A percentile compares a stretch with the other conserved stretches of the same genome.
Conservation (phyloP, 768 basidiomycete genomes). For the Baorangia bicolor region DNA sequence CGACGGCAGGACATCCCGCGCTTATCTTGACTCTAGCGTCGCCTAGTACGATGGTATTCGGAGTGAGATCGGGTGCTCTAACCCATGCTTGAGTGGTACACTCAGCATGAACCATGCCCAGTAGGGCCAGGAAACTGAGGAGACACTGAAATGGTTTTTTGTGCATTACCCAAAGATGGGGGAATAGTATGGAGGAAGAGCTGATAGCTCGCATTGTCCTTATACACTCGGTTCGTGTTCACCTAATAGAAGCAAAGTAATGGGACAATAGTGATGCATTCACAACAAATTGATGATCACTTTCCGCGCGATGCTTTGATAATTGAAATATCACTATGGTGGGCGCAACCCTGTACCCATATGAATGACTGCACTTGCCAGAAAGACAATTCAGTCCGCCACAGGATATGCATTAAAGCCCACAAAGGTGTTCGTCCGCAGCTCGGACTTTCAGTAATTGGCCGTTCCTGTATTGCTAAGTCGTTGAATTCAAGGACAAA, state of each 20-base stretch:
- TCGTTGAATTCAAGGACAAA: too few species aligned
- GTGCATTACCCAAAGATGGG: not conserved
- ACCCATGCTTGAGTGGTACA: slow-evolving; percentile 17
- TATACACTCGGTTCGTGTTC: not conserved
- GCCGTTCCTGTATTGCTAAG: too few species aligned
- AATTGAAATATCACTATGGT: too few species aligned
- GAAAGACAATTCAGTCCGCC: too few species aligned
- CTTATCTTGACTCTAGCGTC: slow-evolving; percentile 18
- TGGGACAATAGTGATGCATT: not conserved
- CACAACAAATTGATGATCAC: not conserved
- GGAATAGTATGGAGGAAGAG: not conserved
- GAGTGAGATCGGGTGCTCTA: slow-evolving; percentile 20
- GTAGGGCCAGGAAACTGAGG: not conserved
- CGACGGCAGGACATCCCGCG: slow-evolving; percentile 9
- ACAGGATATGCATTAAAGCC: too few species aligned
- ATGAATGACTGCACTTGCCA: too few species aligned
- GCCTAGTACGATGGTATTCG: slow-evolving; percentile 8
- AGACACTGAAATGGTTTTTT: not conserved
- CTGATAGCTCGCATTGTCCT: not conserved
- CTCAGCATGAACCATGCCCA: not conserved
- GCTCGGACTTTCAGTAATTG: too few species aligned
- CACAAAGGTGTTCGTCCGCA: too few species aligned
- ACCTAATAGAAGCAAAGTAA: too few species aligned
- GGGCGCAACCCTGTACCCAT: too few species aligned
- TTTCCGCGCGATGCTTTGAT: not conserved